These are phyloP conservation scores for Maudiozyma saulgeensis DNA, from an alignment of 805 yeast species.

Conservation along the genomic window DNA sequence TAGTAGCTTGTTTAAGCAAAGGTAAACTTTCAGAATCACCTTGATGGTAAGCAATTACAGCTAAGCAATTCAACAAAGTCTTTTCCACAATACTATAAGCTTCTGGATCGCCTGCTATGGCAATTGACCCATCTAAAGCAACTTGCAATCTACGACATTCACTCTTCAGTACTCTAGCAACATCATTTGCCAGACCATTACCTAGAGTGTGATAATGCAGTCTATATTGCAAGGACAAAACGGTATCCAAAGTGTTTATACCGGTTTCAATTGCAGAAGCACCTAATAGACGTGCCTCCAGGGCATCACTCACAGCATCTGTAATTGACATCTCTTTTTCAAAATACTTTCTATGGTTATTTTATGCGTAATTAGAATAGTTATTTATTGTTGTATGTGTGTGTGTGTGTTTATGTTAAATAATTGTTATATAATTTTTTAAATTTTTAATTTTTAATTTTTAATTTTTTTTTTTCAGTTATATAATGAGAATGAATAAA, in stretches of 20 bases:
- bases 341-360: neutral
- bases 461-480: no score
- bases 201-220: conserved; percentile 21
- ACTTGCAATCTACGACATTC: conserved; percentile 12
- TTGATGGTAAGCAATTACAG: conserved; percentile 10
- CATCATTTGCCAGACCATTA: conserved; percentile 6
- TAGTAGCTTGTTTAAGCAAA: conserved; percentile 5
- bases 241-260: conserved; percentile 13
- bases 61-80: conserved; percentile 14
- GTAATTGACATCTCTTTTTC: neutral
- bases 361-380: neutral
- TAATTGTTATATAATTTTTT: no score
- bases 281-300: conserved; percentile 22
- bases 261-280: conserved; percentile 17
- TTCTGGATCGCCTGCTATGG: conserved; percentile 2
- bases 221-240: conserved; percentile 22
- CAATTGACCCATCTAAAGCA: conserved; percentile 4
- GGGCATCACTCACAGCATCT: conserved; percentile 10
- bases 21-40: conserved; percentile 6
- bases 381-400: neutral
- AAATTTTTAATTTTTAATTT: no score
- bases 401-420: neutral
- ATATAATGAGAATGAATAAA: no score
- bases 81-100: conserved; percentile 9
- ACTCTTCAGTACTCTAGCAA: conserved; percentile 12